Evolutionary conservation across 768 basidiomycete genomes (phyloP).

Genomic region (Calocybe gangraenosa): DNA sequence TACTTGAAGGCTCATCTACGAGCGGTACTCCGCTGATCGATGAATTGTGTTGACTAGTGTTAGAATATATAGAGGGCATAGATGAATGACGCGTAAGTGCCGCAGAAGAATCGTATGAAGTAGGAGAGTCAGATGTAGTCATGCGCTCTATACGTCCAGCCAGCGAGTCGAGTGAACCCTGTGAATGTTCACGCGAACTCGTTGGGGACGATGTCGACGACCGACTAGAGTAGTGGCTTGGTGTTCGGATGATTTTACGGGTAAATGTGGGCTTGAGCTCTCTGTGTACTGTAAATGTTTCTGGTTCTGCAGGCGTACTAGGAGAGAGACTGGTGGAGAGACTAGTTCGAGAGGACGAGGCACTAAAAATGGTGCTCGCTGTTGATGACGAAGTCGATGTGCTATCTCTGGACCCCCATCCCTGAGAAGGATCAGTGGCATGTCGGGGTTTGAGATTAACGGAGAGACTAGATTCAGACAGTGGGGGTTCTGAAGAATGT

Average conservation of each 20-base stretch:
- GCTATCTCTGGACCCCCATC: background rate
- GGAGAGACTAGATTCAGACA: background rate
- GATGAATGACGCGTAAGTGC: conserved; percentile 30
- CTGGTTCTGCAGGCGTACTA: conserved; percentile 22
- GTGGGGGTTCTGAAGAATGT: conserved; percentile 21
- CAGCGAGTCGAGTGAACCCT: conserved; percentile 23
- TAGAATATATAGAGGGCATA: conserved; percentile 20
- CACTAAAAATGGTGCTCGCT: background rate
- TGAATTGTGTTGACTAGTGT: conserved; percentile 4
- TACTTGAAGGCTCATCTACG: conserved; percentile 41
- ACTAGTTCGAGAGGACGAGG: conserved; percentile 3
- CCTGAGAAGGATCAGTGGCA: conserved; percentile 11
- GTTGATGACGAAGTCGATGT: conserved; percentile 3
- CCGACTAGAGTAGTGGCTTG: conserved; percentile 42
- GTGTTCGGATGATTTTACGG: conserved; percentile 63
- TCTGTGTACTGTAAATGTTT: conserved; percentile 45
- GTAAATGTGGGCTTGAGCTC: conserved; percentile 69
- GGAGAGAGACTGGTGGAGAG: too few relatives aligned
- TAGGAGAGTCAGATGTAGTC: conserved; percentile 12
- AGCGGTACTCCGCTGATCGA: conserved; percentile 25
- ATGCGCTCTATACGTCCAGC: conserved; percentile 24
- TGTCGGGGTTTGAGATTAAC: conserved; percentile 5
- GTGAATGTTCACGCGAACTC: conserved; percentile 16
- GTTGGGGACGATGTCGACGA: conserved; percentile 14
- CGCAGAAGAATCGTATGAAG: conserved; percentile 9